Evolutionary conservation across 371 early-diverging fungal species (phyloP).

Genomic region (Mucor mucedo): DNA sequence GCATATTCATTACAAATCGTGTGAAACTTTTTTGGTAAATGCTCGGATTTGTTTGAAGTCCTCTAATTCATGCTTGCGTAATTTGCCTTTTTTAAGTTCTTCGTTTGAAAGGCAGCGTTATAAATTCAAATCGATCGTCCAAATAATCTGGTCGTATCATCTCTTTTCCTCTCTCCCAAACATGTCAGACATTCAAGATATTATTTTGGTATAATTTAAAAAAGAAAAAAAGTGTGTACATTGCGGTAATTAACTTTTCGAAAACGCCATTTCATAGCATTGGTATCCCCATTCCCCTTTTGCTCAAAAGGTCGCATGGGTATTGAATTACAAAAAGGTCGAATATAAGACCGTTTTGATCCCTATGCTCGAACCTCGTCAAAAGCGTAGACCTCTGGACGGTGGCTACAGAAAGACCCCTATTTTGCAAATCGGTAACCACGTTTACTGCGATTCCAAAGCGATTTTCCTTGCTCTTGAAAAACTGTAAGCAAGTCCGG

Average conservation of each 20-base stretch:
- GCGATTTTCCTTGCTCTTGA: slow-evolving; percentile 59
- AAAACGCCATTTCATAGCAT: slow-evolving; percentile 25
- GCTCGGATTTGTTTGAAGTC: too few relatives aligned
- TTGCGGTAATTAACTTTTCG: background rate
- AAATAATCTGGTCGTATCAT: too few relatives aligned
- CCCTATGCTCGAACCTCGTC: slow-evolving; percentile 37
- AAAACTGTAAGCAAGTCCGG: slow-evolving; percentile 31
- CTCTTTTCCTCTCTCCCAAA: too few relatives aligned
- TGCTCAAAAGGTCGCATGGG: slow-evolving; percentile 40
- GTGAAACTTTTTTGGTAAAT: too few relatives aligned
- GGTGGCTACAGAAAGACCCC: slow-evolving; percentile 66
- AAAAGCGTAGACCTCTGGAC: slow-evolving; percentile 52
- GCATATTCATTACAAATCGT: too few relatives aligned
- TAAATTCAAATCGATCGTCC: too few relatives aligned
- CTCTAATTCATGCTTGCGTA: too few relatives aligned
- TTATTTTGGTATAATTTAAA: background rate
- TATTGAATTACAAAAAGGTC: slow-evolving; percentile 44
- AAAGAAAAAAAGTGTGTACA: background rate
- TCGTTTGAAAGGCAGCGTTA: too few relatives aligned
- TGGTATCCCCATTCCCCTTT: slow-evolving; percentile 42
- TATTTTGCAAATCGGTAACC: slow-evolving; percentile 64
- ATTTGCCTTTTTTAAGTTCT: too few relatives aligned
- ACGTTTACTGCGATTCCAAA: slow-evolving; percentile 59
- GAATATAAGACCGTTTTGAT: slow-evolving; percentile 41
- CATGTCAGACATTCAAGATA: background rate